Evolutionary conservation across 2,329 filamentous ascomycete genomes (phyloP).

Genomic region (Colletotrichum trifolii): DNA sequence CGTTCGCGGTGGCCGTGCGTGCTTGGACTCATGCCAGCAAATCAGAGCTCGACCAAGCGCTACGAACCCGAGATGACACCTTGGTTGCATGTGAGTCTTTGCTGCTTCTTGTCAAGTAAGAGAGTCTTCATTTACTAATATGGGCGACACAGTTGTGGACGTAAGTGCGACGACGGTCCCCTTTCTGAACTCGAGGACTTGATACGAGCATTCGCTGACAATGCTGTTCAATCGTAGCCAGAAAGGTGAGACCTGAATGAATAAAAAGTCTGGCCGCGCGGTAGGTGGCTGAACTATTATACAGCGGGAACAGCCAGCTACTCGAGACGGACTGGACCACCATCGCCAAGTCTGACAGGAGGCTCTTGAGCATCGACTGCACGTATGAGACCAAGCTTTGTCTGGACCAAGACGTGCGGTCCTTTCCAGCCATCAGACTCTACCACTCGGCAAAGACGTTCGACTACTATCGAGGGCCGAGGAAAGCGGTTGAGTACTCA

Average conservation of each 20-base stretch:
- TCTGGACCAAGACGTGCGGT: constrained; percentile 51
- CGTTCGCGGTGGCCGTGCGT: not conserved
- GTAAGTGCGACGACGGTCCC: not conserved
- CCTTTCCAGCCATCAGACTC: constrained; percentile 58
- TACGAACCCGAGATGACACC: constrained; percentile 38
- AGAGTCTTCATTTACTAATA: not conserved
- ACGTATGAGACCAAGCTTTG: constrained; percentile 49
- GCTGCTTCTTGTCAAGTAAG: too few species aligned
- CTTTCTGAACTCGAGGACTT: not conserved
- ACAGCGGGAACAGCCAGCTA: constrained; percentile 30
- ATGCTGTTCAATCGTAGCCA: not conserved
- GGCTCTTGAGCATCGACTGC: constrained; percentile 54
- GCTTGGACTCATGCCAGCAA: constrained; percentile 18
- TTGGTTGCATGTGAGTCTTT: constrained; percentile 47
- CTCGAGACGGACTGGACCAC: constrained; percentile 39
- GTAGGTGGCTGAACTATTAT: constrained; percentile 10
- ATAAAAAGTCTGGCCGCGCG: too few species aligned
- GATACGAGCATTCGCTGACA: too few species aligned
- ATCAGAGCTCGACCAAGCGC: constrained; percentile 18
- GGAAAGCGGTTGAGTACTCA: constrained; percentile 49
- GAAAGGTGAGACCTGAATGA: constrained; percentile 1
- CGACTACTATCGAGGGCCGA: constrained; percentile 56
- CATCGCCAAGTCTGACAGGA: constrained; percentile 20
- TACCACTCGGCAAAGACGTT: constrained; percentile 48
- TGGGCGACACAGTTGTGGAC: not conserved